These are phyloP conservation scores for Leishmania arabica DNA, from an alignment of 208 protist genomes.

Conservation along the genomic window DNA sequence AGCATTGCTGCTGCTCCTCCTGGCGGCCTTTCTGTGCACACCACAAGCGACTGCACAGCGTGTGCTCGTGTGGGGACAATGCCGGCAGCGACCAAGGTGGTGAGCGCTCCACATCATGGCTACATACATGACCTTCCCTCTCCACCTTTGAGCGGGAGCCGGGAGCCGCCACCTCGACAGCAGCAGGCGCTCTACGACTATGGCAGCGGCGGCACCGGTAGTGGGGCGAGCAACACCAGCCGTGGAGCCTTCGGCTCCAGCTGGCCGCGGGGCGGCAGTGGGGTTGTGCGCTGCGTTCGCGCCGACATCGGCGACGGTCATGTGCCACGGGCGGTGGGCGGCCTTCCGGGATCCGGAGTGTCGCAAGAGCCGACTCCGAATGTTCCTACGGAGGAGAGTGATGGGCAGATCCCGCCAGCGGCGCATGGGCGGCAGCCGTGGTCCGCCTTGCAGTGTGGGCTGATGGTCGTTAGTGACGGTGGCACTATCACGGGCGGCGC, in stretches of 20 bases:
- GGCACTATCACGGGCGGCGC: neutral
- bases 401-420: neutral
- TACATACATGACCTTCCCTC: neutral
- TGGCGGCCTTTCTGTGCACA: neutral
- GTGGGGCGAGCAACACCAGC: neutral
- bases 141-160: neutral
- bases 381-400: neutral
- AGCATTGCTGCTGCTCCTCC: neutral
- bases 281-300: neutral
- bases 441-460: neutral
- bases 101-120: neutral
- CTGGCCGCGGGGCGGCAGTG: neutral
- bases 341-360: constrained; percentile 4
- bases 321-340: constrained; percentile 13
- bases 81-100: neutral
- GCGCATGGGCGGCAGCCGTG: neutral
- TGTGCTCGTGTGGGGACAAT: neutral
- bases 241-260: neutral
- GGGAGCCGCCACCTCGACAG: neutral
- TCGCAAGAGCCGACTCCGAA: neutral
- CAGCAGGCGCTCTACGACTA: neutral
- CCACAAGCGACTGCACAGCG: neutral
- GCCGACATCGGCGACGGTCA: neutral
- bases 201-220: neutral
- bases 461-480: neutral